Base-by-base conservation (phyloP, 2,329 filamentous ascomycete genomes). In the Capronia epimyces region DNA sequence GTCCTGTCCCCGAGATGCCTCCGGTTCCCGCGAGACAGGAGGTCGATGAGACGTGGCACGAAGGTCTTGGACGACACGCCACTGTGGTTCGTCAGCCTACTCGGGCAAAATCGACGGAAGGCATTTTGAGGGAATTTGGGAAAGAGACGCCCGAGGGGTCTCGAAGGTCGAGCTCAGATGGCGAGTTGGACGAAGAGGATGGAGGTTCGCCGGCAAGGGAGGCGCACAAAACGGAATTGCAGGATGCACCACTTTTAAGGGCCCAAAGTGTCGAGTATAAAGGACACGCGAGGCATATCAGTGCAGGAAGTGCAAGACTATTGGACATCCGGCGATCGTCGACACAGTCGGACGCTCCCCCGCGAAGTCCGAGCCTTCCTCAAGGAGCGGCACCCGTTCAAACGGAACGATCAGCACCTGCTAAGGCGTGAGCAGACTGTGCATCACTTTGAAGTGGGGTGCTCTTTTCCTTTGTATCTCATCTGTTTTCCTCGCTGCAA, bases 281-380 rank as follows among this genome's bases (percentile, higher is more conserved):
- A 61, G 74, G 77, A 8, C 86, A 90, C 60, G 79, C 74, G 16
- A 78, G 84, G 47, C 84, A 84, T 57, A 82, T 89, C 62, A 90
- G 86, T 63, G 84, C 86, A 39, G 87, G 87, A 43, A 90, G 85
- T 63, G 86, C 86, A 9, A 86, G 81, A 67, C 69, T 91, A 45
- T 71, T 93, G 43, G 82, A 89, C 43, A 75, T 90, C 41, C 75
- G 79, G 18, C 74, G 77, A 21, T 65, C 66, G 39, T 84, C 80
- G 18, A 67, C 70, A 10, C 81, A 83, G 56, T 70, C 67, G 36
- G 75, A 71, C 63, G 27, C 46, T 13, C 24, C 43, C 25, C 49
- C 54, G 18, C 51, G 48, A 36, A 59, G 48, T 36, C 43, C 51
- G 15, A 46, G 45, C 36, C 20, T 55, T 22, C 29, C 47, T 29